Base-by-base conservation (phyloP, 2,329 filamentous ascomycete genomes). In the Fusarium tanahbumbuense region DNA sequence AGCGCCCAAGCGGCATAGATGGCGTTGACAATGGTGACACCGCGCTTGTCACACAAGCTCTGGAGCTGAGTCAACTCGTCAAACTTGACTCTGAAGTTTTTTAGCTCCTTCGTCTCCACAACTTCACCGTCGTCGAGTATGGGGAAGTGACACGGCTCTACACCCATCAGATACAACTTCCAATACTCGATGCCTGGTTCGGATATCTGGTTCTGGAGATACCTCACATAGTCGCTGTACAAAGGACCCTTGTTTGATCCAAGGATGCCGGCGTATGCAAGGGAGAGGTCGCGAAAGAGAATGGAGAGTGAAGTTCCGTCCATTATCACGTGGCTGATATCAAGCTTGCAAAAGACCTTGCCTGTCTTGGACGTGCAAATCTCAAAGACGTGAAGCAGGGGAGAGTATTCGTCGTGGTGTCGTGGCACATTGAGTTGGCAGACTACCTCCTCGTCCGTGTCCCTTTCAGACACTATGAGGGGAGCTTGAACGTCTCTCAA, bases 401-500 rank as follows among this genome's bases (percentile, higher is more conserved):
- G 47, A 2, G 61, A 28, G 6, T 58, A 62, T 8, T 63, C 57
- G 1, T 53, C 37, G 8, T 71, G 55, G 4, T 49, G 56, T 20
- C 40, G 18, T 15, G 70, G 64, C n/a, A 53, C 45, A n/a, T 44
- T 27, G 1, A 73, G 47, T 13, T 48, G 28, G 9, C 15, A n/a
- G 2, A 71, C 5, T 6, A 42, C 64, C 1, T 71, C 67, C 15
- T 67, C 61, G 1, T 75, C 70, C 16, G 64, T 60, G 3, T 37
- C 63, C 4, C 16, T 59, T 32, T 74, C 56, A 4, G 48, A 68
- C 4, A 58, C 42, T 16, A 54, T 46, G 22, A 64, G 25, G 2
- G 67, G 58, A 4, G 34, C 40, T 23, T 73, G 6, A 9, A 69
- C 59, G 27, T 63, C 34, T n/a, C 57, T 76, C 10, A 86, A 74